A percentile compares a stretch with the other conserved stretches of the same genome.
These are phyloP conservation scores for Paracamarosporium sp. DNA, from an alignment of 2,329 filamentous ascomycete genomes.

Conservation along the genomic window DNA sequence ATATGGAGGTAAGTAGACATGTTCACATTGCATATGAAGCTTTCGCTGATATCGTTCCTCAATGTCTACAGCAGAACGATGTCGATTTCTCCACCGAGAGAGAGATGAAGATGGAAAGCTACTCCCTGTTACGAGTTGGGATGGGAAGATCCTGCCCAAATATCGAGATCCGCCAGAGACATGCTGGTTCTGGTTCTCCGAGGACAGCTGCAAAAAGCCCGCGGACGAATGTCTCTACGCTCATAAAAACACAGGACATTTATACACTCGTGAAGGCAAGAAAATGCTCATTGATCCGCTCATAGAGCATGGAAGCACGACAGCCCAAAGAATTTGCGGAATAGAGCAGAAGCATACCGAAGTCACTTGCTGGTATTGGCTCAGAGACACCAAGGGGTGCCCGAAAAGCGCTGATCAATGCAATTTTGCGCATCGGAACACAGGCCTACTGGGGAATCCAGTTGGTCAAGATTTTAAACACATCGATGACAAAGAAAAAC, in stretches of 20 bases:
- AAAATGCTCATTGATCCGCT: conserved; percentile 18
- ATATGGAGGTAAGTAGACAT: background rate
- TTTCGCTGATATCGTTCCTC: background rate
- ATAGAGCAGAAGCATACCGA: background rate
- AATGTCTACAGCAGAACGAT: conserved; percentile 15
- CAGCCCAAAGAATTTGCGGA: background rate
- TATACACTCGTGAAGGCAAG: conserved; percentile 5
- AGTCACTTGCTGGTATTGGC: conserved; percentile 32
- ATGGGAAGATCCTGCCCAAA: conserved; percentile 32
- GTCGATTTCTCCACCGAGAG: conserved; percentile 36
- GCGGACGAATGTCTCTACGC: conserved; percentile 33
- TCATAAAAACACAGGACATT: conserved; percentile 37
- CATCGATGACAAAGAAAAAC: background rate
- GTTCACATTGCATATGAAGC: background rate
- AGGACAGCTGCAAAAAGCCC: conserved; percentile 20
- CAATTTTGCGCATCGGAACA: conserved; percentile 23
- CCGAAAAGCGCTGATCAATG: conserved; percentile 16
- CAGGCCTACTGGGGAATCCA: conserved; percentile 9
- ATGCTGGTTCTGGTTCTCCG: conserved; percentile 33
- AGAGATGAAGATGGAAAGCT: conserved; percentile 22
- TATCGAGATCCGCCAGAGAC: conserved; percentile 34
- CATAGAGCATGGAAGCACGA: background rate
- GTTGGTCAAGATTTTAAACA: background rate
- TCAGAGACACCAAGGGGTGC: conserved; percentile 16
- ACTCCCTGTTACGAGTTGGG: conserved; percentile 19